Evolutionary conservation across 495 filamentous ascomycete genomes (phyloP).

Genomic region (Annulohypoxylon moriforme): DNA sequence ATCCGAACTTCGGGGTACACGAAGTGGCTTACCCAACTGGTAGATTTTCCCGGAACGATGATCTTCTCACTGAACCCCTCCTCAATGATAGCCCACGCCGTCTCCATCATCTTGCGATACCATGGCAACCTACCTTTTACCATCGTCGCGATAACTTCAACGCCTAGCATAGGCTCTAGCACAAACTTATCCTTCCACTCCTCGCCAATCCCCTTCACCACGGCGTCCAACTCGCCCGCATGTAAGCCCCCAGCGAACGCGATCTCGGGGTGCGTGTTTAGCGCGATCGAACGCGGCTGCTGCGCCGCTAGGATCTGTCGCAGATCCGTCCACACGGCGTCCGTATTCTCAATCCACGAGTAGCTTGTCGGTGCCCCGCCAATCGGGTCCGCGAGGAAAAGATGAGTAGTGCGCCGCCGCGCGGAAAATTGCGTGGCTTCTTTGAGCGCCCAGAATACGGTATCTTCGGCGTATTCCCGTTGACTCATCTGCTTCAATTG

Average conservation of each 20-base stretch:
- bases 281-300: slow-evolving; percentile 50
- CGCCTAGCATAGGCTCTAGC: slow-evolving; percentile 54
- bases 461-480: slow-evolving; percentile 62
- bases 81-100: slow-evolving; percentile 60
- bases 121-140: slow-evolving; percentile 50
- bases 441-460: slow-evolving; percentile 62
- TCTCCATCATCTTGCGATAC: slow-evolving; percentile 59
- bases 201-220: slow-evolving; percentile 48
- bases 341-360: slow-evolving; percentile 59
- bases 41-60: slow-evolving; percentile 56
- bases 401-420: slow-evolving; percentile 55
- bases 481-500: slow-evolving; percentile 55
- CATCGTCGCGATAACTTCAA: slow-evolving; percentile 60
- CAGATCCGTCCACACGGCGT: slow-evolving; percentile 52
- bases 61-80: slow-evolving; percentile 59
- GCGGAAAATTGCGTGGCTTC: slow-evolving; percentile 56
- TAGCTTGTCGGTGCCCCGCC: slow-evolving; percentile 40
- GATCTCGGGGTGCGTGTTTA: slow-evolving; percentile 55
- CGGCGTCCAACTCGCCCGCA: slow-evolving; percentile 54
- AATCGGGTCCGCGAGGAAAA: slow-evolving; percentile 54
- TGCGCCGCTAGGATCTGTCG: slow-evolving; percentile 46
- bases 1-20: not conserved
- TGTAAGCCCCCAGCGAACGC: slow-evolving; percentile 59
- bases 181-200: slow-evolving; percentile 53
- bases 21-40: slow-evolving; percentile 50